Percentiles rank a stretch among this genome's conserved stretches.
Evolutionary conservation across 179 eudicot species (phyloP).

Genomic region (Pouteria campechiana): DNA sequence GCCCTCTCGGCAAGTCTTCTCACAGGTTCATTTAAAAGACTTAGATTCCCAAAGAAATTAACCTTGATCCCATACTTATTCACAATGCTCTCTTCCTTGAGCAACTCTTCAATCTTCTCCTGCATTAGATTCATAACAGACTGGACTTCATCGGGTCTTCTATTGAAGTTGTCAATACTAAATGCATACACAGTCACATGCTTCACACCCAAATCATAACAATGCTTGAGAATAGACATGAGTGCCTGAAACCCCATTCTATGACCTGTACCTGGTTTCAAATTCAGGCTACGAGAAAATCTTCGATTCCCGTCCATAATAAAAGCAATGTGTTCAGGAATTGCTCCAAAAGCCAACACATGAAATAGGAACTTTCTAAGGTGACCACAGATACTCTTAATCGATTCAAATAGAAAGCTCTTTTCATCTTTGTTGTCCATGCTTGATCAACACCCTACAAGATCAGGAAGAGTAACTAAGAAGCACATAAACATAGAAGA

Average conservation of each 20-base stretch:
- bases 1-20: neutral
- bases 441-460: too few relatives aligned
- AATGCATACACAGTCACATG: constrained; percentile 3
- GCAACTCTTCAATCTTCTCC: constrained; percentile 4
- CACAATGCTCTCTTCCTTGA: constrained; percentile 1
- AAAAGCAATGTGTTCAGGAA: constrained; percentile 9
- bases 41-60: neutral
- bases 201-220: constrained; percentile 4
- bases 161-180: constrained; percentile 6
- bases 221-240: constrained; percentile 2
- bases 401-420: too few relatives aligned
- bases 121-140: neutral
- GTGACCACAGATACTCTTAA: neutral
- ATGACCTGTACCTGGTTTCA: neutral
- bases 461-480: too few relatives aligned
- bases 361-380: neutral
- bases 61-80: neutral
- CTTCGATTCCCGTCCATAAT: constrained; percentile 12
- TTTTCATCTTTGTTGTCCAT: too few relatives aligned
- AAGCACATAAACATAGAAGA: too few relatives aligned
- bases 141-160: constrained; percentile 3
- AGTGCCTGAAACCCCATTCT: neutral
- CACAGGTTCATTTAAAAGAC: neutral
- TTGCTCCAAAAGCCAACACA: constrained; percentile 1
- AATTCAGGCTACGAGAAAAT: neutral